Conservation (phyloP, 495 filamentous ascomycete species). For the Lentithecium fluviatile region DNA sequence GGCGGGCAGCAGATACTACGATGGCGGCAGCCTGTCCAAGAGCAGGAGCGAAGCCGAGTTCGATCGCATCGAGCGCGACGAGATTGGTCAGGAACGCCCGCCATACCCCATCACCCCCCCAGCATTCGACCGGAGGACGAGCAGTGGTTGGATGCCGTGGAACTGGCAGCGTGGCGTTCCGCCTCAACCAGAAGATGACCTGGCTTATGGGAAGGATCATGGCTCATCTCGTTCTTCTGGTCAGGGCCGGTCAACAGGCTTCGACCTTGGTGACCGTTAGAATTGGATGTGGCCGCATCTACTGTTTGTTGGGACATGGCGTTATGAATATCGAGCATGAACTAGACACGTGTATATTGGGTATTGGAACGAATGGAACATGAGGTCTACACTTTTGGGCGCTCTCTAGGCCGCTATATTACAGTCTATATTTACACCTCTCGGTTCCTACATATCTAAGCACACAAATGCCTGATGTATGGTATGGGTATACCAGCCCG, state of each 20-base stretch:
- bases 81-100: conserved; percentile 43
- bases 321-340: too few relatives aligned
- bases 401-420: background rate
- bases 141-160: conserved; percentile 61
- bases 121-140: conserved; percentile 44
- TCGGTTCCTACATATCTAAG: background rate
- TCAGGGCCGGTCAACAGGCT: conserved; percentile 24
- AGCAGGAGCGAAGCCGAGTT: conserved; percentile 77
- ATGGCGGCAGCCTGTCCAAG: conserved; percentile 59
- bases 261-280: conserved; percentile 25
- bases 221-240: background rate
- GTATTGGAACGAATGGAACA: too few relatives aligned
- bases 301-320: conserved; percentile 1
- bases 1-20: conserved; percentile 33
- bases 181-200: conserved; percentile 19
- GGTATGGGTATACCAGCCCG: background rate
- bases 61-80: conserved; percentile 75
- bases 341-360: background rate
- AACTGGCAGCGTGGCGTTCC: conserved; percentile 47
- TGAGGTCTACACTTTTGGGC: too few relatives aligned
- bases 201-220: conserved; percentile 27
- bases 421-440: background rate
- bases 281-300: background rate
- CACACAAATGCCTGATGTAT: background rate
- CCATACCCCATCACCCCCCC: conserved; percentile 38